These are phyloP conservation scores for Penicillium sp. DNA, from an alignment of 2,329 filamentous ascomycete species.

Conservation along the genomic window DNA sequence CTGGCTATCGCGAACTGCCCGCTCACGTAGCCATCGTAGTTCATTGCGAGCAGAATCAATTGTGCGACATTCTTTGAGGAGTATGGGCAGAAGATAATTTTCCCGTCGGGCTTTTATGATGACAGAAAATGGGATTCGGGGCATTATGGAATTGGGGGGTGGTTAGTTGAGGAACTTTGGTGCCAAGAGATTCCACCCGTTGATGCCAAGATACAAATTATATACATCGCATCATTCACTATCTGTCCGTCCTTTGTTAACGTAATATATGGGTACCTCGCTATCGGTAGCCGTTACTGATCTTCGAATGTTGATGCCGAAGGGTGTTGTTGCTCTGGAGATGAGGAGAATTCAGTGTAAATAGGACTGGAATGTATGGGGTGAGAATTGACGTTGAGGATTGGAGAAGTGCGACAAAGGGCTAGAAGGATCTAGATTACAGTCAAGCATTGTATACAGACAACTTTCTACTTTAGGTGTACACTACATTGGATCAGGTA, in stretches of 20 bases:
- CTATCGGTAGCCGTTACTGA: not conserved
- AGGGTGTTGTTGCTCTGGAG: no score
- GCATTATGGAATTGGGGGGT: constrained; percentile 33
- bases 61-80: constrained; percentile 47
- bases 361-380: no score
- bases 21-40: constrained; percentile 47
- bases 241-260: not conserved
- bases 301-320: not conserved
- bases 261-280: not conserved
- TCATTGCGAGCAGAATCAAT: constrained; percentile 46
- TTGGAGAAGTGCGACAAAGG: no score
- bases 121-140: constrained; percentile 40
- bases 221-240: not conserved
- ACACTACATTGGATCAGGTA: not conserved
- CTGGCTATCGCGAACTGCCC: constrained; percentile 25
- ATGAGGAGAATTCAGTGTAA: no score
- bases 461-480: not conserved
- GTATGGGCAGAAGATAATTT: constrained; percentile 39
- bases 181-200: constrained; percentile 3
- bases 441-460: not conserved
- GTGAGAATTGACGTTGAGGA: no score
- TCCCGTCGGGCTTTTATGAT: constrained; percentile 37
- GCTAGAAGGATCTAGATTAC: no score
- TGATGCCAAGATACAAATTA: not conserved
- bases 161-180: not conserved